Evolutionary conservation across 148 eudicot genomes (phyloP).

Genomic region (Dysphania ambrosioides): DNA sequence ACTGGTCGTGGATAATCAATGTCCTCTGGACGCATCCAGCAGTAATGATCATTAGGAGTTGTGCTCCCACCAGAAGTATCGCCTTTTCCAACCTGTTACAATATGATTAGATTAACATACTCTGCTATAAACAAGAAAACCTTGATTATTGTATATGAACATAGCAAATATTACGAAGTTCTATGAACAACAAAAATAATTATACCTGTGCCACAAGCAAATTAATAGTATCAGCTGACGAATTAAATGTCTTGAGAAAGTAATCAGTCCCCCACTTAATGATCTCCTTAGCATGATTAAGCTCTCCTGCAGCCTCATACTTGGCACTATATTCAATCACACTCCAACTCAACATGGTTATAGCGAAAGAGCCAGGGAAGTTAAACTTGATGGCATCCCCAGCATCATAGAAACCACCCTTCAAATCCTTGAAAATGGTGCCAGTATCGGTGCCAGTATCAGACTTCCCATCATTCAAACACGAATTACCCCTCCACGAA

Average conservation of each 20-base stretch:
- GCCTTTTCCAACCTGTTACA: slow-evolving; percentile 68
- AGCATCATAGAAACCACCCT: slow-evolving; percentile 90
- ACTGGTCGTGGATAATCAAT: slow-evolving; percentile 72
- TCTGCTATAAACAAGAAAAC: neutral
- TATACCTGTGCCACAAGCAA: slow-evolving; percentile 65
- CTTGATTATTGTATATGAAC: neutral
- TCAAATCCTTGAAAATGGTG: slow-evolving; percentile 57
- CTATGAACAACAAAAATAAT: neutral
- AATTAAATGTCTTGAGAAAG: slow-evolving; percentile 86
- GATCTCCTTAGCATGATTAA: slow-evolving; percentile 72
- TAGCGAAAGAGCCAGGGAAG: slow-evolving; percentile 78
- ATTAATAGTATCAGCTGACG: slow-evolving; percentile 68
- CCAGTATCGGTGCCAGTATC: too few relatives aligned
- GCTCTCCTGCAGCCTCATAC: slow-evolving; percentile 93
- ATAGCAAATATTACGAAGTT: neutral
- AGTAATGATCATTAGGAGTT: slow-evolving; percentile 76
- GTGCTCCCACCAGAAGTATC: slow-evolving; percentile 69
- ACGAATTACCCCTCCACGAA: slow-evolving; percentile 90
- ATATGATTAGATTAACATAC: slow-evolving; percentile 6
- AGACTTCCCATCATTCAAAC: slow-evolving; percentile 72
- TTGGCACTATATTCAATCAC: slow-evolving; percentile 93
- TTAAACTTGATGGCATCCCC: slow-evolving; percentile 97
- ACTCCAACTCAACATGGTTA: slow-evolving; percentile 99
- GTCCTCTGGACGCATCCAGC: slow-evolving; percentile 94
- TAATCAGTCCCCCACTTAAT: slow-evolving; percentile 99